Evolutionary conservation across 129 eudicot genomes (phyloP).

Genomic region (Saposhnikovia divaricata): DNA sequence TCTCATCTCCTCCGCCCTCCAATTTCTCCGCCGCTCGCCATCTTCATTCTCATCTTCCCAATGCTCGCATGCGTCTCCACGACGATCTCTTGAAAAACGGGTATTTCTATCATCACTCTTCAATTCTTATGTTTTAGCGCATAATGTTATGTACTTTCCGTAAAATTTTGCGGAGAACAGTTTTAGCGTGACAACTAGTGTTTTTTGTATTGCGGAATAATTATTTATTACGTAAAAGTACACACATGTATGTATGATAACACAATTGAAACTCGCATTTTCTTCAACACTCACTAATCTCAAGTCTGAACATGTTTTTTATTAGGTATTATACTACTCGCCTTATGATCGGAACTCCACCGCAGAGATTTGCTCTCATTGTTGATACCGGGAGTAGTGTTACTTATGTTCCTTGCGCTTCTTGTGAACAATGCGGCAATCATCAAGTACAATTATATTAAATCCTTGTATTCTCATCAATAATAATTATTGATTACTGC

Average conservation of each 20-base stretch:
- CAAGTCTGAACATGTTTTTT: not conserved
- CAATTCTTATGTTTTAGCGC: not conserved
- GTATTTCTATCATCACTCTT: slow-evolving; percentile 16
- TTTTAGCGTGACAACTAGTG: too few relatives aligned
- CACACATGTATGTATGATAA: too few relatives aligned
- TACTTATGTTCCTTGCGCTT: slow-evolving; percentile 89
- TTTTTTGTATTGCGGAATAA: too few relatives aligned
- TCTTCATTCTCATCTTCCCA: slow-evolving; percentile 38
- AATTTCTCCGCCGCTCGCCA: slow-evolving; percentile 32
- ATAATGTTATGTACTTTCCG: too few relatives aligned
- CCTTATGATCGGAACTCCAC: slow-evolving; percentile 79
- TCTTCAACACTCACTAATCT: not conserved
- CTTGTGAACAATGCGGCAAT: slow-evolving; percentile 90
- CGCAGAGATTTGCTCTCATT: slow-evolving; percentile 76
- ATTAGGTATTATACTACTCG: slow-evolving; percentile 83
- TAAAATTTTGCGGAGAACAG: not conserved
- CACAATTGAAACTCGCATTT: too few relatives aligned
- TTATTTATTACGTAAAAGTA: too few relatives aligned
- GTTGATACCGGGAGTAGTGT: slow-evolving; percentile 95
- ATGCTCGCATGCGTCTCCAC: slow-evolving; percentile 80
- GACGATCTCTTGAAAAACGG: slow-evolving; percentile 92
- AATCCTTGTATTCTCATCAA: not conserved
- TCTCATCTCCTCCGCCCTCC: slow-evolving; percentile 17
- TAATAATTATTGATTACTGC: not conserved
- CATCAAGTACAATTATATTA: slow-evolving; percentile 52